Base-by-base conservation (phyloP, 1,284 basidiomycete species). In the Sporisorium sorghi region DNA sequence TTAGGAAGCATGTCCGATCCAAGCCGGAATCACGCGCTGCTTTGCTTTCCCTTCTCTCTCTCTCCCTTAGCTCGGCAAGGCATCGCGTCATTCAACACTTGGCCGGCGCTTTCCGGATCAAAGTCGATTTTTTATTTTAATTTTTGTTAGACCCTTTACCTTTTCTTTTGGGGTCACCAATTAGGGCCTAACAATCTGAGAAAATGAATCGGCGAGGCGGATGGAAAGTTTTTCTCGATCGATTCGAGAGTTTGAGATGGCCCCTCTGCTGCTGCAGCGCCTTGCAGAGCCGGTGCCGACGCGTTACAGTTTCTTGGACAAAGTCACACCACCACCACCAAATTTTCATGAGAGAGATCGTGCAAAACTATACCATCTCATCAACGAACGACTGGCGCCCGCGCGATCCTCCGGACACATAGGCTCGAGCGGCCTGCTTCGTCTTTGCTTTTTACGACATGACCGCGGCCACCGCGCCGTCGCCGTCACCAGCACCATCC, bases 291-390 rank as follows among this genome's bases (percentile, higher is more conserved):
- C 19, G 67, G 67, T 70, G 60, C 67, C 60, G 67, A 70, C 60
- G 67, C 68, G 61, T 60, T 71, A 65, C 59, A 72, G 69, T 72
- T 72, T 72, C 69, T 62, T 23, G 51, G 30, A 33, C 63, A 2
- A 67, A 47, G 69, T 72, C 69, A 72, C 69, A 72, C 69, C 69
- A 66, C 69, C 69, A 66, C 63, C 63, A 66, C 51, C 68, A 52
- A 61, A 48, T 47, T 65, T 61, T 39, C 37, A 14, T 32, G 30
- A 26, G 33, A 23, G 12, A 47, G 61, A 40, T 37, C 43, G 43
- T 37, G 43, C 54, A 67, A 57, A 64, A 68, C 60, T 63, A 49
- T 58, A 67, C 64, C 60, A 67, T 58, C 59, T 62, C 56, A 40
- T 50, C 9, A 37, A 37, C 35, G 24, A 44, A 51, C 49, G 32